These are phyloP conservation scores for Euptelea pleiosperma DNA, from an alignment of 164 flowering plant genomes.

Conservation along the genomic window DNA sequence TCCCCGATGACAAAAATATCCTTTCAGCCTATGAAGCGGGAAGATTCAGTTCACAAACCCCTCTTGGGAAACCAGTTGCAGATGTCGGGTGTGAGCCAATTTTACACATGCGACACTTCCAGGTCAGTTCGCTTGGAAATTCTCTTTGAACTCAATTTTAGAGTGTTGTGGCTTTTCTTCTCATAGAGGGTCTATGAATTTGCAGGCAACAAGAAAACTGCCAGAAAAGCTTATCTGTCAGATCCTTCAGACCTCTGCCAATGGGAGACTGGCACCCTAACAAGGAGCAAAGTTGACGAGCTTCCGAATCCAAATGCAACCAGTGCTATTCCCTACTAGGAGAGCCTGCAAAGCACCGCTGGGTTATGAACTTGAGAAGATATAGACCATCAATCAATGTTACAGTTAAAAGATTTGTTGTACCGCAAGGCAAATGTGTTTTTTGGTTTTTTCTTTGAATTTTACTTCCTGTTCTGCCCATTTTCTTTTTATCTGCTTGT, in stretches of 20 bases:
- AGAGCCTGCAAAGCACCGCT: neutral
- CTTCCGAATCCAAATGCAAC: neutral
- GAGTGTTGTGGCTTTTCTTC: neutral
- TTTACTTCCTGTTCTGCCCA: neutral
- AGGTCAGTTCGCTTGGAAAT: slow-evolving; percentile 40
- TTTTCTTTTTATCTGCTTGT: neutral
- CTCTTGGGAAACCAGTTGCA: slow-evolving; percentile 68
- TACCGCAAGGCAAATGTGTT: neutral
- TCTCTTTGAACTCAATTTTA: neutral
- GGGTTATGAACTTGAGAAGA: slow-evolving; percentile 1
- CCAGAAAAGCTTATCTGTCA: slow-evolving; percentile 76
- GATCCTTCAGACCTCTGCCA: slow-evolving; percentile 36
- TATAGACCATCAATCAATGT: neutral
- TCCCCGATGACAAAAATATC: slow-evolving; percentile 43
- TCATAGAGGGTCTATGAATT: neutral
- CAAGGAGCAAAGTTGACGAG: neutral
- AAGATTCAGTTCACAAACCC: slow-evolving; percentile 57
- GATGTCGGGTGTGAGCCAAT: slow-evolving; percentile 97
- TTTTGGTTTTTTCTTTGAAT: neutral
- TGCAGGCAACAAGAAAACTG: slow-evolving; percentile 63
- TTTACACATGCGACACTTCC: slow-evolving; percentile 93
- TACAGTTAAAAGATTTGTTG: slow-evolving; percentile 2
- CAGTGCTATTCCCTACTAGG: neutral
- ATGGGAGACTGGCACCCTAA: slow-evolving; percentile 25
- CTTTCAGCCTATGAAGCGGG: slow-evolving; percentile 64